A percentile compares a stretch with the other conserved stretches of the same genome.
Conservation (phyloP, 345 rosid genomes). For the Xanthoceras sorbifolium region DNA sequence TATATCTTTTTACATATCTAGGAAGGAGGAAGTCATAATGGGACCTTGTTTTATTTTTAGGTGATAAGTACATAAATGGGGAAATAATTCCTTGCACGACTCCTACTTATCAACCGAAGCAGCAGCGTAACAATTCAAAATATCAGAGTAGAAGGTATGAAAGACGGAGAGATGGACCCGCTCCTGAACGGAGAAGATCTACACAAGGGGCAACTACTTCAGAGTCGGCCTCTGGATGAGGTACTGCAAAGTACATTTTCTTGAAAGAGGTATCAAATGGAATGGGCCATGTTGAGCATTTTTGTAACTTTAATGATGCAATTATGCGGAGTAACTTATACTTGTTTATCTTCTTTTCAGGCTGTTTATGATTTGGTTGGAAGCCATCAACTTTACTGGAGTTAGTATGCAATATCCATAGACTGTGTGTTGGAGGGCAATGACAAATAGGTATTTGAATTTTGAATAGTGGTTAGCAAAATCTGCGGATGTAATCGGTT, state of each 20-base stretch:
- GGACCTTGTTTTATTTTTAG: constrained; percentile 28
- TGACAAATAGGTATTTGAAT: neutral
- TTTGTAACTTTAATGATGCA: neutral
- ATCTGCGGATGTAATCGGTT: neutral
- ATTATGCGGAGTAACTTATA: neutral
- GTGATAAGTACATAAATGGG: constrained; percentile 93
- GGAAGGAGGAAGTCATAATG: neutral
- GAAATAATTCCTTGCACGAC: constrained; percentile 90
- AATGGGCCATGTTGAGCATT: neutral
- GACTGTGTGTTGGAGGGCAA: neutral
- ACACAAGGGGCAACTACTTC: constrained; percentile 40
- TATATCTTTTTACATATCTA: neutral
- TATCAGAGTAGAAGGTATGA: constrained; percentile 71
- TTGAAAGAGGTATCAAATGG: neutral
- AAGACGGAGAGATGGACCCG: constrained; percentile 75
- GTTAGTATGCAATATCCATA: neutral
- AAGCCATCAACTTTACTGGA: neutral
- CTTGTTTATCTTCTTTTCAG: neutral
- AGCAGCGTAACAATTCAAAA: constrained; percentile 52
- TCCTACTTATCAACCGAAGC: constrained; percentile 93
- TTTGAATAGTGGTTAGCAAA: neutral
- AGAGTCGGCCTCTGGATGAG: constrained; percentile 44
- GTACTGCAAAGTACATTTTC: neutral
- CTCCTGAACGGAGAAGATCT: constrained; percentile 66
- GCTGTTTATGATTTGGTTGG: neutral